Base-by-base conservation (phyloP, 2,329 filamentous ascomycete species). In the Coniella lustricola region DNA sequence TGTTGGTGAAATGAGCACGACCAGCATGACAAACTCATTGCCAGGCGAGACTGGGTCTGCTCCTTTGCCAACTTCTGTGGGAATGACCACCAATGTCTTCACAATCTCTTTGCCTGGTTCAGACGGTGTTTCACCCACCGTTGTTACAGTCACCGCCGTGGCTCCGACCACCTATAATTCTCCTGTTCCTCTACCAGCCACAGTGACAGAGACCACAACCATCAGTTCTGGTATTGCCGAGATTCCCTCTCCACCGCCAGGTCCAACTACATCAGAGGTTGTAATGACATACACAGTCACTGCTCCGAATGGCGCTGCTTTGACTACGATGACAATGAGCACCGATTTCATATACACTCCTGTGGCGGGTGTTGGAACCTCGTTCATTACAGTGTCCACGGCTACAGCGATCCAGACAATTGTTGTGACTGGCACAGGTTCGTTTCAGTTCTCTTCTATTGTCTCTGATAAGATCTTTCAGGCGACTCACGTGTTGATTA, bases 251-350 rank as follows among this genome's bases (percentile, higher is more conserved):
- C 33, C 37, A 18, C 43, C 40, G 7, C 38, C 42, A 8, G 25
- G 48, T 3, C 39, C 49, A 10, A 39, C 41, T 4, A 33, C 51
- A 3, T 51, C 54, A 41, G 36, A 45, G 12, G 40, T 59, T 5
- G 53, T 54, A 3, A 49, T 59, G 43, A 59, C 58, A 4, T 59
- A 59, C 49, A 60, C 56, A 0, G 43, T 60, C 8, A 50, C 54
- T 3, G 50, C 45, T 7, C 51, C 39, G 0, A 12, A 58, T 39
- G 18, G 37, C 46, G 9, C 29, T 13, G 39, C 52, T 18, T 20
- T 49, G 25, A 46, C 52, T 16, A 52, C 50, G 12, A 38, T 49
- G 38, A 50, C 36, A 20, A 45, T 52, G 39, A 42, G 49, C 18
- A 54, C 52, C 9, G 36, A 44, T 3, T 38, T 47, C 38, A 46